phyloP scores from a whole-genome alignment of 1,284 basidiomycete genomes.

The Anthracocystis setariae region DNA sequence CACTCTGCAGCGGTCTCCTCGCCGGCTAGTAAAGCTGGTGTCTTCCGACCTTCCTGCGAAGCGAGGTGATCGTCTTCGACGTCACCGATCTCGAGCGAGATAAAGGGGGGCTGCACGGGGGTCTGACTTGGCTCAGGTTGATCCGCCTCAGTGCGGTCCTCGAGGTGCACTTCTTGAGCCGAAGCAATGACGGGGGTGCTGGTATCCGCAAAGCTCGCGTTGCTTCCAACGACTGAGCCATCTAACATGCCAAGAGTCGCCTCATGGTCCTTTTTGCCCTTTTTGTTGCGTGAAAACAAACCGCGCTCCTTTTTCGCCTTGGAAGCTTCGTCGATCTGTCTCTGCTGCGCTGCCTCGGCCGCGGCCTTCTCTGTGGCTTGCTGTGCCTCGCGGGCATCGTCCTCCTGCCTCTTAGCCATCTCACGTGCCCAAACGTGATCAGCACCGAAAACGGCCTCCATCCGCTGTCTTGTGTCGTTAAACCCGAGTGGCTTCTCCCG shows the following conservation, averaged over 20 bases:
- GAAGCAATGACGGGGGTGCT: conserved; percentile 3
- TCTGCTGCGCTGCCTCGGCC: conserved; percentile 20
- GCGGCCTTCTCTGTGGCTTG: conserved; percentile 21
- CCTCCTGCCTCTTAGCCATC: conserved; percentile 52
- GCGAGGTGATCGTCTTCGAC: conserved; percentile 4
- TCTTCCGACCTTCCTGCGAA: conserved; percentile 11
- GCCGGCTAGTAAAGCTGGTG: conserved; percentile 24
- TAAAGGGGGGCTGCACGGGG: conserved; percentile 42
- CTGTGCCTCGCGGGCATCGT: conserved; percentile 50
- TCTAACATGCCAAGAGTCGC: conserved; percentile 16
- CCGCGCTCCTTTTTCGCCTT: conserved; percentile 36
- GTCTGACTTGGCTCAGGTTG: conserved; percentile 16
- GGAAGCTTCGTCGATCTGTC: conserved; percentile 20
- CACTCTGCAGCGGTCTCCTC: conserved; percentile 44
- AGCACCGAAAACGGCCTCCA: conserved; percentile 62
- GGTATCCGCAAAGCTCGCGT: conserved; percentile 22
- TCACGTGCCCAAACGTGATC: conserved; percentile 57
- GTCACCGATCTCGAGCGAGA: conserved; percentile 38
- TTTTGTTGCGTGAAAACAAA: conserved; percentile 29
- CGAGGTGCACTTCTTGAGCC: conserved; percentile 3
- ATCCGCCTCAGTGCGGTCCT: conserved; percentile 9
- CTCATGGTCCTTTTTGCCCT: conserved; percentile 24
- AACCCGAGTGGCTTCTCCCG: conserved; percentile 56
- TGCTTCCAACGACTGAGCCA: conserved; percentile 21
- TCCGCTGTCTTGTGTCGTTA: conserved; percentile 65